phyloP scores from a whole-genome alignment of 1,139 yeast species.

The Suhomyces guaymorum region DNA sequence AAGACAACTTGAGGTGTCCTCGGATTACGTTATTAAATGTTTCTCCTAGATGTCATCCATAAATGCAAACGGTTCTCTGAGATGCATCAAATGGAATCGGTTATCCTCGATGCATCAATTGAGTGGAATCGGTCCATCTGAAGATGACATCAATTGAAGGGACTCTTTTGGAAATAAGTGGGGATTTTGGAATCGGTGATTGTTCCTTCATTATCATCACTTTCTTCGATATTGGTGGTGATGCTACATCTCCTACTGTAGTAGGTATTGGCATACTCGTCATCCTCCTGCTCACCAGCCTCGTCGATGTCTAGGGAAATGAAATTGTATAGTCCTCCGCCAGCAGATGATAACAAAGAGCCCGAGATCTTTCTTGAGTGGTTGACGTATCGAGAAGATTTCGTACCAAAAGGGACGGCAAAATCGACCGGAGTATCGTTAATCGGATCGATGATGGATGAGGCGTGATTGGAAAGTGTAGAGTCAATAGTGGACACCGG shows the following conservation, averaged over 20 bases:
- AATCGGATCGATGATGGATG: conserved; percentile 39
- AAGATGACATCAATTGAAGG: conserved; percentile 19
- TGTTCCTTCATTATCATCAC: conserved; percentile 14
- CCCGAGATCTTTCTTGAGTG: conserved; percentile 26
- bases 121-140: too few relatives aligned
- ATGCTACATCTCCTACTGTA: conserved; percentile 9
- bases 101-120: too few relatives aligned
- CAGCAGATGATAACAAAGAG: conserved; percentile 25
- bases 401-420: conserved; percentile 27
- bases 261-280: conserved; percentile 8
- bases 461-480: conserved; percentile 19
- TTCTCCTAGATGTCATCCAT: too few relatives aligned
- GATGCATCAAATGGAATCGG: too few relatives aligned
- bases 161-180: conserved; percentile 19
- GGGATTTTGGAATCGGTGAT: conserved; percentile 10
- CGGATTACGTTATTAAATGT: too few relatives aligned
- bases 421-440: conserved; percentile 48
- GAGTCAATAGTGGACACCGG: conserved; percentile 33
- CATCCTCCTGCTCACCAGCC: conserved; percentile 30
- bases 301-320: conserved; percentile 30
- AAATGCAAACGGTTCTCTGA: too few relatives aligned
- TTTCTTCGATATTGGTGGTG: conserved; percentile 9
- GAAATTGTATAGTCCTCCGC: conserved; percentile 27
- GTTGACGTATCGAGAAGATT: conserved; percentile 14
- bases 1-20: too few relatives aligned